A percentile compares a stretch with the other conserved stretches of the same genome.
These are phyloP conservation scores for Phenoliferia sp. DNA, from an alignment of 1,284 basidiomycete species.

Conservation along the genomic window DNA sequence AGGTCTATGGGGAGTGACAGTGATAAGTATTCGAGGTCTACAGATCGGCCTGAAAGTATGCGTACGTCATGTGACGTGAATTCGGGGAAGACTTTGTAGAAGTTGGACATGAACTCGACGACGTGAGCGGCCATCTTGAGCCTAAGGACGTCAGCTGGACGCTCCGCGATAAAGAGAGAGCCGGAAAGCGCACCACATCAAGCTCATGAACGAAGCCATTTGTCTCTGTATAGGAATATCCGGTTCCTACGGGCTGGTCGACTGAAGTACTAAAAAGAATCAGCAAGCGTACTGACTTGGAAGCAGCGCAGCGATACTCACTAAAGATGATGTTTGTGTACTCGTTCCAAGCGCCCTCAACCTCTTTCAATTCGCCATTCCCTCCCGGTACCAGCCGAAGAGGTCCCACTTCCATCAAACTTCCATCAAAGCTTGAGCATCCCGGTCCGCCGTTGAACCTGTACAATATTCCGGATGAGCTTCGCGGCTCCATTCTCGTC, in stretches of 20 bases:
- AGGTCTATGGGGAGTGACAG: conserved; percentile 58
- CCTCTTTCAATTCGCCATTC: conserved; percentile 68
- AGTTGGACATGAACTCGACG: conserved; percentile 76
- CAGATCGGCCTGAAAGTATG: conserved; percentile 28
- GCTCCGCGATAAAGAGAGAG: neutral
- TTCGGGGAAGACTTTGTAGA: conserved; percentile 88
- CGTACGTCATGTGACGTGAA: conserved; percentile 74
- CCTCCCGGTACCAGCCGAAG: conserved; percentile 56
- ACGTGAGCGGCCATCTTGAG: conserved; percentile 76
- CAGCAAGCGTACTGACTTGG: too few species aligned
- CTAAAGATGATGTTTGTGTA: conserved; percentile 93
- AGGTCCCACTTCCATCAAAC: conserved; percentile 94
- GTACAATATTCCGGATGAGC: neutral
- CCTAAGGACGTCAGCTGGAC: neutral
- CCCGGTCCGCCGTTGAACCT: conserved; percentile 72
- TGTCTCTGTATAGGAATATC: conserved; percentile 83
- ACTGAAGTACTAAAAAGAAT: conserved; percentile 50
- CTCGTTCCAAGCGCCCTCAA: conserved; percentile 95
- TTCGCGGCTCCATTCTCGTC: neutral
- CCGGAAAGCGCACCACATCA: conserved; percentile 53
- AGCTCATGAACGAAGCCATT: conserved; percentile 78
- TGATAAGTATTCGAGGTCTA: conserved; percentile 6
- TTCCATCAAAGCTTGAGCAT: conserved; percentile 92
- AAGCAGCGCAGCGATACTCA: conserved; percentile 44
- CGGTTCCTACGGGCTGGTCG: conserved; percentile 95